A percentile compares a stretch with the other conserved stretches of the same genome.
phyloP scores from a whole-genome alignment of 2,329 filamentous ascomycete genomes.

The Neurospora crassa region DNA sequence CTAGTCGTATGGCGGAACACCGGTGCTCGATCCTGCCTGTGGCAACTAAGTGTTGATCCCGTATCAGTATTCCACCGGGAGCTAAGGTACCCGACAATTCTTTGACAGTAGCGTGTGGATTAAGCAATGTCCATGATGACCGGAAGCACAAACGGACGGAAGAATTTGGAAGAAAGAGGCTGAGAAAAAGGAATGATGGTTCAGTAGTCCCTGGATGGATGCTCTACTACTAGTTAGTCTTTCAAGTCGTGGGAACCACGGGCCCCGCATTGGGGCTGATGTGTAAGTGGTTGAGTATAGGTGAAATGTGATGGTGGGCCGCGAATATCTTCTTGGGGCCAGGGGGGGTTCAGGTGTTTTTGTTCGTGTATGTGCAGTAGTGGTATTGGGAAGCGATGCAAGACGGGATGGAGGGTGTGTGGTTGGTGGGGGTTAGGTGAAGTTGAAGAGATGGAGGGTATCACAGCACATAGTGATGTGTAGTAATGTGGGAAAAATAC shows the following conservation, averaged over 20 bases:
- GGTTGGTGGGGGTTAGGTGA: neutral
- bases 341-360: neutral
- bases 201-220: neutral
- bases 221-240: neutral
- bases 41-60: conserved; percentile 5
- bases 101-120: conserved; percentile 4
- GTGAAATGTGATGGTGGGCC: neutral
- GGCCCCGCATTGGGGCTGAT: neutral
- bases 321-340: neutral
- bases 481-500: neutral
- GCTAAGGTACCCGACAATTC: conserved; percentile 5
- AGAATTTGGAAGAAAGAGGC: conserved; percentile 4
- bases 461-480: neutral
- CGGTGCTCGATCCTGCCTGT: conserved; percentile 1
- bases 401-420: neutral
- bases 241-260: neutral
- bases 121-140: conserved; percentile 6
- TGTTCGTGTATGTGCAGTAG: neutral
- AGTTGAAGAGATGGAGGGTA: neutral
- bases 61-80: conserved; percentile 7
- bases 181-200: neutral
- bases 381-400: neutral
- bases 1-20: conserved; percentile 7
- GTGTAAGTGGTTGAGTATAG: neutral
- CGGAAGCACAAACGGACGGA: conserved; percentile 2